A percentile compares a stretch with the other conserved stretches of the same genome.
Evolutionary conservation across 805 yeast species (phyloP).

Genomic region (Nakazawaea laoshanensis): DNA sequence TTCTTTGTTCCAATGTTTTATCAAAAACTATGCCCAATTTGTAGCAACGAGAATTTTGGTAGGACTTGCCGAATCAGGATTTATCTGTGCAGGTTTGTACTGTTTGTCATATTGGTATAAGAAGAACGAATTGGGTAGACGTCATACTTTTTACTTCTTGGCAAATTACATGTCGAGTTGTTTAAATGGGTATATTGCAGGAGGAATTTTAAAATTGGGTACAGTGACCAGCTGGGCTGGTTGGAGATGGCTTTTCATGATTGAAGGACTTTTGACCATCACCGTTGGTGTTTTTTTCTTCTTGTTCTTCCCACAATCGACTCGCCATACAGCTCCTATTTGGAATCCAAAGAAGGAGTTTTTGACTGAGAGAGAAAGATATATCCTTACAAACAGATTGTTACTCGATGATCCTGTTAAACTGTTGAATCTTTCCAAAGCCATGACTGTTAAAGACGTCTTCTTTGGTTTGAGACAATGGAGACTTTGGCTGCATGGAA

Average conservation of each 20-base stretch:
- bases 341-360: constrained; percentile 29
- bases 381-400: constrained; percentile 48
- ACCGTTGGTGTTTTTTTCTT: constrained; percentile 33
- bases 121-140: constrained; percentile 40
- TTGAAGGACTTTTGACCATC: constrained; percentile 55
- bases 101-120: constrained; percentile 66
- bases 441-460: constrained; percentile 5
- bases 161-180: constrained; percentile 37
- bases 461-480: constrained; percentile 5
- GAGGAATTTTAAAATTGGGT: constrained; percentile 43
- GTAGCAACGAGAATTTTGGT: constrained; percentile 39
- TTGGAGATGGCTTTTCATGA: constrained; percentile 61
- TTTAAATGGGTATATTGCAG: constrained; percentile 22
- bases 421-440: constrained; percentile 10
- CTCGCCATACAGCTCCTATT: constrained; percentile 20
- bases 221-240: constrained; percentile 37
- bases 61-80: constrained; percentile 62
- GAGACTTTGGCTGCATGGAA: constrained; percentile 8
- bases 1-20: constrained; percentile 40
- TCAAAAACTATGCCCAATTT: constrained; percentile 33
- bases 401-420: constrained; percentile 56
- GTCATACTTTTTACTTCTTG: constrained; percentile 40
- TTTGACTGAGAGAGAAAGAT: constrained; percentile 40
- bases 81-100: constrained; percentile 54
- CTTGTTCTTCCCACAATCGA: constrained; percentile 25